Evolutionary conservation across 352 stramenopile genomes (phyloP).

Genomic region (Pythium dissotocum): DNA sequence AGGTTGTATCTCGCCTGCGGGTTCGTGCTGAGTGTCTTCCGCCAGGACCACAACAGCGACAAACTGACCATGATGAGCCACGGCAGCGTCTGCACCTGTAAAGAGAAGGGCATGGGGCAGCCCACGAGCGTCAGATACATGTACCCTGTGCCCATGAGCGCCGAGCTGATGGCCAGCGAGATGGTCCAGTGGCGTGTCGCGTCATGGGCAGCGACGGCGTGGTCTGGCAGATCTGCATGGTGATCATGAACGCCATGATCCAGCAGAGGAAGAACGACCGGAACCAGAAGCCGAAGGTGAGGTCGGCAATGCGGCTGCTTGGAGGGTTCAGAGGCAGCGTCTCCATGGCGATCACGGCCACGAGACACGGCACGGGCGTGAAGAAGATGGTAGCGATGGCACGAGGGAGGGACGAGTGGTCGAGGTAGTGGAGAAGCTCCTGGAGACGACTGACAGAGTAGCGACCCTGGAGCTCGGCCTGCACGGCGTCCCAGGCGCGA

Average conservation of each 20-base stretch:
- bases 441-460: background rate
- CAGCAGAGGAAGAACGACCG: background rate
- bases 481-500: background rate
- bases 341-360: background rate
- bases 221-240: constrained; percentile 3
- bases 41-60: constrained; percentile 6
- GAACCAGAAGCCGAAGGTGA: constrained; percentile 4
- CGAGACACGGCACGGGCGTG: constrained; percentile 1
- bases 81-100: constrained; percentile 1
- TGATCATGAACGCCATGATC: constrained; percentile 10
- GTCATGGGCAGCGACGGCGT: constrained; percentile 1
- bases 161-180: background rate
- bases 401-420: background rate
- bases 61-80: background rate
- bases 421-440: background rate
- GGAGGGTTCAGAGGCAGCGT: background rate
- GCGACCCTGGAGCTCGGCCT: constrained; percentile 1
- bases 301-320: background rate
- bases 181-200: constrained; percentile 1
- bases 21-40: background rate
- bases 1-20: constrained; percentile 2
- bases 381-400: background rate
- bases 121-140: background rate
- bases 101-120: constrained; percentile 15
- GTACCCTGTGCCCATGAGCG: constrained; percentile 1